Evolutionary conservation across 2,329 filamentous ascomycete species (phyloP).

Genomic region (Podosphaera fusca): DNA sequence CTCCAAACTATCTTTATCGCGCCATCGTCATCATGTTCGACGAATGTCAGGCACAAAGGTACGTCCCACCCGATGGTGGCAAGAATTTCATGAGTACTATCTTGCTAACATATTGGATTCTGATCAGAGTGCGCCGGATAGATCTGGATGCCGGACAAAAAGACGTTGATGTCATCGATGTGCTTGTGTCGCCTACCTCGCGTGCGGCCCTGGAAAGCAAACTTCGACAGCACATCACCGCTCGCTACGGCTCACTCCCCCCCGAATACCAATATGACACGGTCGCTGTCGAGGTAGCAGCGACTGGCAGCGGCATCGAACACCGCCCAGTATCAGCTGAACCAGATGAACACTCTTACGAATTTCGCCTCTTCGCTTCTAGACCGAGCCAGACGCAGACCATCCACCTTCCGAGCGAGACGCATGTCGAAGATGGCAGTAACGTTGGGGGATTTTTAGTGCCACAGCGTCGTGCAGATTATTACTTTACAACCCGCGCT

Average conservation of each 20-base stretch:
- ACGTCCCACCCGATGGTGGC: slow-evolving; percentile 6
- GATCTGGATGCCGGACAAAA: slow-evolving; percentile 26
- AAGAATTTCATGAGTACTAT: too few species aligned
- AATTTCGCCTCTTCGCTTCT: slow-evolving; percentile 30
- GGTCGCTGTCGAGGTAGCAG: background rate
- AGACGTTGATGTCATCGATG: slow-evolving; percentile 21
- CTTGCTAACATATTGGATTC: slow-evolving; percentile 2
- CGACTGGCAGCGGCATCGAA: background rate
- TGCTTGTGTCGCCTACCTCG: slow-evolving; percentile 6
- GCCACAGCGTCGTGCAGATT: slow-evolving; percentile 21
- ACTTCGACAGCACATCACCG: slow-evolving; percentile 9
- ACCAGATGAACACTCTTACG: slow-evolving; percentile 17
- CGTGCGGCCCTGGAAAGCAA: slow-evolving; percentile 12
- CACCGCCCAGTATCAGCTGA: background rate
- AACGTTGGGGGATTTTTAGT: slow-evolving; percentile 16
- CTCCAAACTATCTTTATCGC: background rate
- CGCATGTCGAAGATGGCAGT: slow-evolving; percentile 9
- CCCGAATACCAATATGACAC: background rate
- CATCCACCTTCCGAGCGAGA: slow-evolving; percentile 23
- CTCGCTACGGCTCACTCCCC: slow-evolving; percentile 9
- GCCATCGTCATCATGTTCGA: slow-evolving; percentile 23
- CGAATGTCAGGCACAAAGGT: slow-evolving; percentile 29
- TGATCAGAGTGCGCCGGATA: slow-evolving; percentile 27
- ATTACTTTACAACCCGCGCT: slow-evolving; percentile 24
- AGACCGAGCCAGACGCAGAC: slow-evolving; percentile 17